phyloP scores from a whole-genome alignment of 192 early-diverging fungal species.

The Backusella luteola region DNA sequence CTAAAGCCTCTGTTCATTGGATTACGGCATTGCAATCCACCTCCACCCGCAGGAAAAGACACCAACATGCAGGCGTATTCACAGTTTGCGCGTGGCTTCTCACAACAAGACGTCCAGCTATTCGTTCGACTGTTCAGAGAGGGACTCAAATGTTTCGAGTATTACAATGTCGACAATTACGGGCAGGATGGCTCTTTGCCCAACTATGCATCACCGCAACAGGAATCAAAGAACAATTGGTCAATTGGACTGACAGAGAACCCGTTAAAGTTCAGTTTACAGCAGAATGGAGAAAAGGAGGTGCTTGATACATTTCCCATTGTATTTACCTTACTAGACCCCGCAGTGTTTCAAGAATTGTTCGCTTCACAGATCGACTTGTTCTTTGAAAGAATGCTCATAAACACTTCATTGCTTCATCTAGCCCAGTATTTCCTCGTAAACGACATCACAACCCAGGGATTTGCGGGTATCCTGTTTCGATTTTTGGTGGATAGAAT shows the following conservation, averaged over 20 bases:
- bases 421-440: constrained; percentile 88
- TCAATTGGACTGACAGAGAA: constrained; percentile 27
- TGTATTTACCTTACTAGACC: constrained; percentile 80
- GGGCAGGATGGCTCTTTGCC: constrained; percentile 37
- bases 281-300: constrained; percentile 89
- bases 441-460: constrained; percentile 69
- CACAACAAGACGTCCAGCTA: constrained; percentile 69
- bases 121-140: constrained; percentile 72
- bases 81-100: constrained; percentile 61
- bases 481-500: constrained; percentile 77
- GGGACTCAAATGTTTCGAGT: constrained; percentile 81
- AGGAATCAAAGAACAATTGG: constrained; percentile 12
- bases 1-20: constrained; percentile 78
- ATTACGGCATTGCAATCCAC: constrained; percentile 72
- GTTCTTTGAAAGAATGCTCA: constrained; percentile 82
- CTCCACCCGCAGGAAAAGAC: constrained; percentile 28
- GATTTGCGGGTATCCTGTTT: constrained; percentile 76
- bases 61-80: constrained; percentile 37
- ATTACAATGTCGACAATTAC: constrained; percentile 70
- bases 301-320: constrained; percentile 86
- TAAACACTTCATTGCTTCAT: constrained; percentile 74
- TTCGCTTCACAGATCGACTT: constrained; percentile 85
- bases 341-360: constrained; percentile 92
- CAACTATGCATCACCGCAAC: constrained; percentile 16
- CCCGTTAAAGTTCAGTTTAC: constrained; percentile 51